These are phyloP conservation scores for Iodosphaeria phyllophila DNA, from an alignment of 2,329 filamentous ascomycete genomes.

Conservation along the genomic window DNA sequence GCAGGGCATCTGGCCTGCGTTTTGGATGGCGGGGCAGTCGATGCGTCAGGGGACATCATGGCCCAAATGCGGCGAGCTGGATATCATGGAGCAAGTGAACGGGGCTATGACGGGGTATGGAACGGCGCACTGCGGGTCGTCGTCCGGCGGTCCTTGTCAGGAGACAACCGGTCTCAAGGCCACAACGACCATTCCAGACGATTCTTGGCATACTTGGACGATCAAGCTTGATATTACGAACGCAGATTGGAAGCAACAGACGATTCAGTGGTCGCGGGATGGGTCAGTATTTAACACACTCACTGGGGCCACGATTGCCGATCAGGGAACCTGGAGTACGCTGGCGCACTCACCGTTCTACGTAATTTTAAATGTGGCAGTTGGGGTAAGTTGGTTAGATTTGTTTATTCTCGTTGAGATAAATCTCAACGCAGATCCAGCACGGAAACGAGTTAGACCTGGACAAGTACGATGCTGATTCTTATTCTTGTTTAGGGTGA, in stretches of 20 bases:
- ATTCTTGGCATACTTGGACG: constrained; percentile 29
- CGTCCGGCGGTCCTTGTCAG: constrained; percentile 25
- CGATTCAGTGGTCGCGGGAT: constrained; percentile 29
- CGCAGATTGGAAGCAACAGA: constrained; percentile 23
- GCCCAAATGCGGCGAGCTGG: constrained; percentile 31
- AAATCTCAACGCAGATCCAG: no score
- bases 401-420: constrained; percentile 3
- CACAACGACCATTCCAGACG: constrained; percentile 19
- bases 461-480: no score
- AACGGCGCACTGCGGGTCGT: constrained; percentile 26
- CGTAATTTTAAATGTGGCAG: constrained; percentile 28
- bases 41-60: constrained; percentile 25
- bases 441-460: no score
- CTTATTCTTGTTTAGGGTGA: constrained; percentile 1
- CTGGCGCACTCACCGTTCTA: constrained; percentile 23
- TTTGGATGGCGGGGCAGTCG: constrained; percentile 30
- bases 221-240: constrained; percentile 26
- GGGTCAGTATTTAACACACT: constrained; percentile 23
- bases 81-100: constrained; percentile 30
- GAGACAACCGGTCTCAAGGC: constrained; percentile 22
- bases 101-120: constrained; percentile 24
- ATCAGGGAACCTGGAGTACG: constrained; percentile 22
- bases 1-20: constrained; percentile 33
- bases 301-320: constrained; percentile 20
- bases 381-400: constrained; percentile 20